These are phyloP conservation scores for Metarhizium sp. DNA, from an alignment of 2,329 filamentous ascomycete genomes.

Conservation along the genomic window DNA sequence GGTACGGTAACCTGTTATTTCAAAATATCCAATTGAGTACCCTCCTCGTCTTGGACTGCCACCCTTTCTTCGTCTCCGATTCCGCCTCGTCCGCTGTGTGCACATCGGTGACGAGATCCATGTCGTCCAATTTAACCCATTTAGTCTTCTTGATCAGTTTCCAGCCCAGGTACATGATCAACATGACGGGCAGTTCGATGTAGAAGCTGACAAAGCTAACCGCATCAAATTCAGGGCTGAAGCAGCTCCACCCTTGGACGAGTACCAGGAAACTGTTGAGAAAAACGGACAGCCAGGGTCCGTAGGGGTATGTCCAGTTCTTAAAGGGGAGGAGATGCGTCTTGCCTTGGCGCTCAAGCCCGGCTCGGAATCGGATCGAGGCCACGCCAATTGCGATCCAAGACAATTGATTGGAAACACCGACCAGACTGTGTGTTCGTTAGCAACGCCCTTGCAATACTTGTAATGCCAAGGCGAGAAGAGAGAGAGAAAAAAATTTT, in stretches of 20 bases:
- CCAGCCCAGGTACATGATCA: slow-evolving; percentile 58
- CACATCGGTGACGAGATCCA: slow-evolving; percentile 55
- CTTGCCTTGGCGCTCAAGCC: slow-evolving; percentile 46
- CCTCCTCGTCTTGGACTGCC: slow-evolving; percentile 33
- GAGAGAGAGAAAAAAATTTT: background rate
- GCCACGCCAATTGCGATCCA: slow-evolving; percentile 58
- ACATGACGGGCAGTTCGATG: slow-evolving; percentile 52
- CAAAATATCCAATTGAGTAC: slow-evolving; percentile 25
- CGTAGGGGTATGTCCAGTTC: slow-evolving; percentile 58
- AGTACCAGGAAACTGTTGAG: slow-evolving; percentile 52
- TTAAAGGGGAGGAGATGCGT: slow-evolving; percentile 52
- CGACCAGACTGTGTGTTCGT: slow-evolving; percentile 39
- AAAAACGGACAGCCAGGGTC: slow-evolving; percentile 45
- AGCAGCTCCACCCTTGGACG: slow-evolving; percentile 54
- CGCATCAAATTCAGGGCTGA: slow-evolving; percentile 46
- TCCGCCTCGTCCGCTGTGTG: slow-evolving; percentile 33
- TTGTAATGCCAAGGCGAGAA: background rate
- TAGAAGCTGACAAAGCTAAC: slow-evolving; percentile 57
- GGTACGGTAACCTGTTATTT: background rate
- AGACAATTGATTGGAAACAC: slow-evolving; percentile 57
- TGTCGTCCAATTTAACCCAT: slow-evolving; percentile 43
- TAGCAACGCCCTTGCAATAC: slow-evolving; percentile 2
- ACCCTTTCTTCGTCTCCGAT: slow-evolving; percentile 23
- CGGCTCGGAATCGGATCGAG: slow-evolving; percentile 55
- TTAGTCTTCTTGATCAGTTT: slow-evolving; percentile 60